Evolutionary conservation across 306 rosid species (phyloP).

Genomic region (Prunus fruticosa): DNA sequence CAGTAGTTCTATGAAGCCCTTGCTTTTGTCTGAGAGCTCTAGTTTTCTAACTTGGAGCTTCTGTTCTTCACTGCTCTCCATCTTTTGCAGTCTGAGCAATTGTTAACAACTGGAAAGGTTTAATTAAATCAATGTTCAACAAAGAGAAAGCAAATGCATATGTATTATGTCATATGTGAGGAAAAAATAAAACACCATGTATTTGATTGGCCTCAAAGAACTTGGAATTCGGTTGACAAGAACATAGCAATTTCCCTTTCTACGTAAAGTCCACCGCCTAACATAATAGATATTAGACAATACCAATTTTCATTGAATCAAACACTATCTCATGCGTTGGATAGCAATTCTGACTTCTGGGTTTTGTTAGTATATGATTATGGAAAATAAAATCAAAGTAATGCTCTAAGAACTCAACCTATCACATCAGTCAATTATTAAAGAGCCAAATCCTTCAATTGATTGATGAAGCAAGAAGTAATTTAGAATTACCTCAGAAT

Average conservation of each 20-base stretch:
- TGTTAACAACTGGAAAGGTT: background rate
- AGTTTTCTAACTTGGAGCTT: slow-evolving; percentile 43
- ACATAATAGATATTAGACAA: background rate
- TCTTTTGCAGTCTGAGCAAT: slow-evolving; percentile 4
- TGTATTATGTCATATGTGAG: no score
- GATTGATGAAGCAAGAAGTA: background rate
- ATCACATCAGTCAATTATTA: background rate
- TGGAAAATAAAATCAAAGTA: background rate
- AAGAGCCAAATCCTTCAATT: background rate
- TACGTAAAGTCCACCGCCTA: no score
- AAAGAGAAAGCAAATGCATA: background rate
- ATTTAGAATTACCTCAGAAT: background rate
- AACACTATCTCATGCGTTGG: background rate
- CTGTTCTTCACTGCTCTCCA: slow-evolving; percentile 37
- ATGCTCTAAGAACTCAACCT: background rate
- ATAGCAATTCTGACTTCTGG: slow-evolving; percentile 4
- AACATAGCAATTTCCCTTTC: no score
- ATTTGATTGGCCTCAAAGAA: no score
- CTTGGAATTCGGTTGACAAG: no score
- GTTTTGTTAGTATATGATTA: background rate
- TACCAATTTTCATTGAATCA: background rate
- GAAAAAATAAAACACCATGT: no score
- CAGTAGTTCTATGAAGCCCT: slow-evolving; percentile 68
- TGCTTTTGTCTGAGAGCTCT: slow-evolving; percentile 63
- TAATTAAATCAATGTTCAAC: background rate